A percentile compares a stretch with the other conserved stretches of the same genome.
These are phyloP conservation scores for Mucor sp. DNA, from an alignment of 371 early-diverging fungal species.

Conservation along the genomic window DNA sequence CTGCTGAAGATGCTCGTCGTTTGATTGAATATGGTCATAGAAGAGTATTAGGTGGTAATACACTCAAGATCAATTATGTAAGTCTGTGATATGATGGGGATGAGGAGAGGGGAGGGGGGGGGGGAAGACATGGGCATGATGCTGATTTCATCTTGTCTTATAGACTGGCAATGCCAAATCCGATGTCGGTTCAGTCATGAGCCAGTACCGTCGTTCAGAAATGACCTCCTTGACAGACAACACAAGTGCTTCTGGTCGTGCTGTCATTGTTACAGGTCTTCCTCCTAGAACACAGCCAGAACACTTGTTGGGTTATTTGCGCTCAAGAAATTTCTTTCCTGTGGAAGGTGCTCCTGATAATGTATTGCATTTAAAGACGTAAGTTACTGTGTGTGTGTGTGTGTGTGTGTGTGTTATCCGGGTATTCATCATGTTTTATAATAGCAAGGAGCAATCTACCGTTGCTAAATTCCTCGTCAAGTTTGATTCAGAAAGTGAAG, in stretches of 20 bases:
- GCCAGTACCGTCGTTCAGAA: slow-evolving; percentile 28
- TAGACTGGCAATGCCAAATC: slow-evolving; percentile 16
- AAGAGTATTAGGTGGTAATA: slow-evolving; percentile 43
- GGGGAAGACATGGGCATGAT: background rate
- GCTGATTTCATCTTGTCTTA: background rate
- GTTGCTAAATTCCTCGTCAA: slow-evolving; percentile 48
- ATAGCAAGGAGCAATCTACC: slow-evolving; percentile 32
- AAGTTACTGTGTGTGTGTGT: too few species aligned
- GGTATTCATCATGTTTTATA: too few species aligned
- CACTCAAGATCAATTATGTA: slow-evolving; percentile 36
- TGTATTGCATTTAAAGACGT: slow-evolving; percentile 39
- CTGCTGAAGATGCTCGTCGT: slow-evolving; percentile 32
- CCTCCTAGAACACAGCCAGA: slow-evolving; percentile 30
- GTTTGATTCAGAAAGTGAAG: slow-evolving; percentile 53
- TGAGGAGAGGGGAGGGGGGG: too few species aligned
- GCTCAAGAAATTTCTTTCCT: slow-evolving; percentile 44
- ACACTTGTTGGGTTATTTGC: slow-evolving; percentile 38
- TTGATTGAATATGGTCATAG: slow-evolving; percentile 40
- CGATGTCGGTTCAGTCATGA: slow-evolving; percentile 10
- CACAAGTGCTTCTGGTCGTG: slow-evolving; percentile 40
- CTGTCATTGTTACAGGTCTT: slow-evolving; percentile 40
- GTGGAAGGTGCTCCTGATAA: slow-evolving; percentile 37
- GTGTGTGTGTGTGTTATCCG: too few species aligned
- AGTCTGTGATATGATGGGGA: slow-evolving; percentile 11
- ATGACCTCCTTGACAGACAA: slow-evolving; percentile 33